A percentile compares a stretch with the other conserved stretches of the same genome.
These are phyloP conservation scores for Tetrahymena thermophila DNA, from an alignment of 73 alveolate species.

Conservation along the genomic window DNA sequence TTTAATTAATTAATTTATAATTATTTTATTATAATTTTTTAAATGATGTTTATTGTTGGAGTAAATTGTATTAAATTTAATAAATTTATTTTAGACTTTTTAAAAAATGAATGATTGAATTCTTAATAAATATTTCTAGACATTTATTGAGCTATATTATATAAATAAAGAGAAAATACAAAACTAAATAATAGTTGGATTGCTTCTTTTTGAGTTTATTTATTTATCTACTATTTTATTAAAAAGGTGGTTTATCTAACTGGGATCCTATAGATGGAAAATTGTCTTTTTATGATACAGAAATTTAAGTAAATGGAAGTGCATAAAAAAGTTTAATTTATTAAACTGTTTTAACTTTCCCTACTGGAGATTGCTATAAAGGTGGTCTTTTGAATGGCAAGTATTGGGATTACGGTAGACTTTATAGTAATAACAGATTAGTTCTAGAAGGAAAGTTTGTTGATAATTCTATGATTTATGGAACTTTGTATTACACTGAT, in stretches of 20 bases:
- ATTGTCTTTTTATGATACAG: not conserved
- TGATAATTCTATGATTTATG: not conserved
- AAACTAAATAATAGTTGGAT: too few relatives aligned
- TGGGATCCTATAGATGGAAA: not conserved
- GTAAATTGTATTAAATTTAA: too few relatives aligned
- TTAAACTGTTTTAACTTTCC: not conserved
- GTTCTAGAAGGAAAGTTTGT: not conserved
- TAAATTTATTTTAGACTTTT: too few relatives aligned
- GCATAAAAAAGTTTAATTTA: not conserved
- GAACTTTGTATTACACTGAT: not conserved
- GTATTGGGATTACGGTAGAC: not conserved
- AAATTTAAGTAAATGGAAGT: not conserved
- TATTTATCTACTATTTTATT: too few relatives aligned
- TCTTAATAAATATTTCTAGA: too few relatives aligned
- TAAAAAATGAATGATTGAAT: too few relatives aligned
- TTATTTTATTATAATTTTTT: too few relatives aligned
- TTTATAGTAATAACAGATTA: not conserved
- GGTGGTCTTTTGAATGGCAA: not conserved
- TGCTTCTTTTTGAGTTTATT: not conserved
- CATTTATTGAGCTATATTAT: too few relatives aligned
- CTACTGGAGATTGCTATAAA: constrained; percentile 1
- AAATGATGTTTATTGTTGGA: too few relatives aligned
- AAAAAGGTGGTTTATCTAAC: not conserved
- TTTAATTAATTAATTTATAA: not conserved
- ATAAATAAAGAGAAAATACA: too few relatives aligned